Conservation (phyloP, 768 basidiomycete species). For the Solioccasus polychromus region DNA sequence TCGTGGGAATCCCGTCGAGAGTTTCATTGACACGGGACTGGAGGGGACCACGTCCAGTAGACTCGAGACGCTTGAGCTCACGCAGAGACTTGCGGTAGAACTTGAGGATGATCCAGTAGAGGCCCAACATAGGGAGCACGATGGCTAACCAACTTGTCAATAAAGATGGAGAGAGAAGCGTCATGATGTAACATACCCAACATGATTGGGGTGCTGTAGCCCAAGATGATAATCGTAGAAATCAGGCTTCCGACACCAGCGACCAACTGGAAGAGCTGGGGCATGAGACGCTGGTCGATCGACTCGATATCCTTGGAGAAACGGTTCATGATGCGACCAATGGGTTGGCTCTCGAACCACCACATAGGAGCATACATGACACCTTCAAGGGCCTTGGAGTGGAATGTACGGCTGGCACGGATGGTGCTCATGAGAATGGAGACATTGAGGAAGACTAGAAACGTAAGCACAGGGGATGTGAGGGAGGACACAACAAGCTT, state of each 20-base stretch:
- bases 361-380: slow-evolving; percentile 26
- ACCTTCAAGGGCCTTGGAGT: slow-evolving; percentile 22
- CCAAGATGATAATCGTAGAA: slow-evolving; percentile 23
- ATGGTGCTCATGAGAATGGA: slow-evolving; percentile 26
- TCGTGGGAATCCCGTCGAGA: slow-evolving; percentile 44
- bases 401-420: slow-evolving; percentile 26
- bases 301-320: slow-evolving; percentile 42
- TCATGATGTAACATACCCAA: slow-evolving; percentile 33
- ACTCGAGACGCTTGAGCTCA: slow-evolving; percentile 46
- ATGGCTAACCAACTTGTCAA: slow-evolving; percentile 24
- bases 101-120: slow-evolving; percentile 41
- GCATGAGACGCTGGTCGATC: slow-evolving; percentile 38
- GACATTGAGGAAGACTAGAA: slow-evolving; percentile 23
- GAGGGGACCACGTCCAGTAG: slow-evolving; percentile 44
- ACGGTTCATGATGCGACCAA: slow-evolving; percentile 47
- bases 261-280: slow-evolving; percentile 27
- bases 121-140: slow-evolving; percentile 22
- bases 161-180: background rate
- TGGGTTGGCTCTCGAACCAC: slow-evolving; percentile 34
- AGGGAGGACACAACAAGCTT: background rate
- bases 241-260: slow-evolving; percentile 23
- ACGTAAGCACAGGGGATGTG: background rate
- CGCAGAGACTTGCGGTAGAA: slow-evolving; percentile 49
- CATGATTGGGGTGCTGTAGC: slow-evolving; percentile 30
- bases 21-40: slow-evolving; percentile 53